Evolutionary conservation across 352 stramenopile species (phyloP), one percentile per base, ranked within the genome.

Genomic region (Phytophthora palmivora): DNA sequence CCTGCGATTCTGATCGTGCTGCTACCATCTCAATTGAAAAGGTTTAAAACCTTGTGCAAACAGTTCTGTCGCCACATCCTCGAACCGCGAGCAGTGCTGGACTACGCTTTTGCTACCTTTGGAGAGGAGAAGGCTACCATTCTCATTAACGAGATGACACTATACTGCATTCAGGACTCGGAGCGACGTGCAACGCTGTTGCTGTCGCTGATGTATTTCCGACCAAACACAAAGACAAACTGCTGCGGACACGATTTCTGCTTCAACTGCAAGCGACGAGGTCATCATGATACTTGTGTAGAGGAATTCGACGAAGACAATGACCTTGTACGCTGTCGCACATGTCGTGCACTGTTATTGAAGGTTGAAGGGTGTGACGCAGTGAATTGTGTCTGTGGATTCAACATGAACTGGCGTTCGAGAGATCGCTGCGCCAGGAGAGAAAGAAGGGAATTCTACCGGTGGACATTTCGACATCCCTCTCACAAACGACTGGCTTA

Each of bases 361-460:
- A 88, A 84, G 53, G 72, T 77, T 28, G 67, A 84, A 26, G 80
- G 80, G 9, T 89, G 80, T 55, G 65, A 83, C 42, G 43, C 52
- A 10, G 72, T 89, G 33, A 64, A 48, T 14, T 89, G 80, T 45
- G 48, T 82, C 16, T 89, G 78, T 43, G 76, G 78, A 11, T 70
- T 62, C 16, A 22, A 34, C 36, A 84, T 89, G 62, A 49, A 66
- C 38, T 89, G 79, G 77, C 14, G 0, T 18, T 39, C 11, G 74
- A 84, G 55, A 15, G 61, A 9, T 33, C 38, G 14, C 67, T 66
- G 14, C 63, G 45, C 0, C 26, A 5, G 15, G 19, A 71, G 32
- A 12, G 47, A 39, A 68, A 62, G 46, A 51, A 54, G 16, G 30
- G 61, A 21, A 12, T 71, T 6, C 10, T 79, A 26, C 63, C 71